Conservation (phyloP, 495 filamentous ascomycete genomes). For the Melanomma pulvis-pyrius region DNA sequence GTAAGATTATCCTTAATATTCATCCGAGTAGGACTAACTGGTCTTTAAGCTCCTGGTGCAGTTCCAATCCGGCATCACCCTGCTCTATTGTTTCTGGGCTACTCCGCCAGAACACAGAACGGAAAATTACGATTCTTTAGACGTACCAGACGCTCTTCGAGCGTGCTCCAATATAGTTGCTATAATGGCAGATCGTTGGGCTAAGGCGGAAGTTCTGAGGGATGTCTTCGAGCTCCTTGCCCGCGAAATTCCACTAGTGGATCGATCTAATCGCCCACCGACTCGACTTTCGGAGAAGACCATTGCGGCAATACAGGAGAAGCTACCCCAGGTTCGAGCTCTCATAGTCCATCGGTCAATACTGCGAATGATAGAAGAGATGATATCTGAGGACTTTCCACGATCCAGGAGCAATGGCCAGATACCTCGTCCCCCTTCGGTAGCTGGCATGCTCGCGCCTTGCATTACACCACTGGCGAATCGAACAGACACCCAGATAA, state of each 20-base stretch:
- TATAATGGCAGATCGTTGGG: slow-evolving; percentile 23
- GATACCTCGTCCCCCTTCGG: not conserved
- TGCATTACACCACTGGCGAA: not conserved
- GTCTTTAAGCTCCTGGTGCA: slow-evolving; percentile 1
- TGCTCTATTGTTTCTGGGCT: slow-evolving; percentile 19
- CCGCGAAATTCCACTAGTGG: slow-evolving; percentile 18
- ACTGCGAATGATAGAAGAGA: slow-evolving; percentile 16
- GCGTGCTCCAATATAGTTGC: slow-evolving; percentile 21
- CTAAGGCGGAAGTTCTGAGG: slow-evolving; percentile 13
- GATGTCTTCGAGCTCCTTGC: slow-evolving; percentile 20
- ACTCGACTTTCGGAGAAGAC: slow-evolving; percentile 7
- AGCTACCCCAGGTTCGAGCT: slow-evolving; percentile 7
- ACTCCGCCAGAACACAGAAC: slow-evolving; percentile 15
- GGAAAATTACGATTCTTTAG: slow-evolving; percentile 13
- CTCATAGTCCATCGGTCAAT: slow-evolving; percentile 15
- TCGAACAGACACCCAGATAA: not conserved
- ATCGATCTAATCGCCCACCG: slow-evolving; percentile 12
- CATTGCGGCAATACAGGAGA: not conserved
- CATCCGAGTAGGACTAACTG: not conserved
- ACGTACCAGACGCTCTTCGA: slow-evolving; percentile 13
- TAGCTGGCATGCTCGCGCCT: slow-evolving; percentile 7
- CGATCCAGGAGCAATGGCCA: not conserved
- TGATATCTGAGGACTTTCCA: slow-evolving; percentile 15
- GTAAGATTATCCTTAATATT: not conserved
- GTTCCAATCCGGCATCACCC: slow-evolving; percentile 21